phyloP scores from a whole-genome alignment of 1,139 yeast genomes.

The Protomyces inundatus region DNA sequence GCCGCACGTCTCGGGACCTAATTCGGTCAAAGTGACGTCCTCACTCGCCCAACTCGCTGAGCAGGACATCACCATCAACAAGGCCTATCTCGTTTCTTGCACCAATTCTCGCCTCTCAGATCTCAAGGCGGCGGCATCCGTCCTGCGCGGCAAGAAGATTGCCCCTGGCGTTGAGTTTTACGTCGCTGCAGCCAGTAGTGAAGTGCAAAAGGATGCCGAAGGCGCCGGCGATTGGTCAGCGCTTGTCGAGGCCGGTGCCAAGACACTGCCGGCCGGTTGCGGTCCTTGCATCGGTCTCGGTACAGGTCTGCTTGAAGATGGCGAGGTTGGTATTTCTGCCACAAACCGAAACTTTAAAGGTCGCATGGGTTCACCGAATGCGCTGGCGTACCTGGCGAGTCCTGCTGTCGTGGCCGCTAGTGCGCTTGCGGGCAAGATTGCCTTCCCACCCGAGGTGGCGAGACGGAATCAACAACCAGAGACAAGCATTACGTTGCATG shows the following conservation, averaged over 20 bases:
- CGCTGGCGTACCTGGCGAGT: conserved; percentile 89
- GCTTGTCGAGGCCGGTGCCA: conserved; percentile 86
- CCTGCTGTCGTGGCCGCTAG: conserved; percentile 99
- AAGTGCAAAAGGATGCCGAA: conserved; percentile 90
- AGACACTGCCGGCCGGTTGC: conserved; percentile 94
- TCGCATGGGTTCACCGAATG: conserved; percentile 97
- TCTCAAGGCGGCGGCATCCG: conserved; percentile 88
- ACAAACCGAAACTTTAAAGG: conserved; percentile 98
- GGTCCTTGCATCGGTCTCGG: conserved; percentile 99
- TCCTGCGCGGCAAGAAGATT: conserved; percentile 71
- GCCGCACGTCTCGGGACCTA: conserved; percentile 95
- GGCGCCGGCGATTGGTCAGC: conserved; percentile 86
- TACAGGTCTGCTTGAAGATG: conserved; percentile 83
- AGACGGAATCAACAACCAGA: conserved; percentile 27
- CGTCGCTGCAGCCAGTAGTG: conserved; percentile 94
- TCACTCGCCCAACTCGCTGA: conserved; percentile 68
- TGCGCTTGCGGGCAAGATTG: conserved; percentile 88
- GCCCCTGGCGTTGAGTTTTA: conserved; percentile 89
- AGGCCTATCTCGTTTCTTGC: conserved; percentile 96
- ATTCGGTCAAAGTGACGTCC: conserved; percentile 85
- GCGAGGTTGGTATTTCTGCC: conserved; percentile 97
- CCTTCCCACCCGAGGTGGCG: conserved; percentile 58
- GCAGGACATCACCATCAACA: conserved; percentile 71
- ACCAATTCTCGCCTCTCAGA: conserved; percentile 92
- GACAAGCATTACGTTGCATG: conserved; percentile 20